Base-by-base conservation (phyloP, 768 basidiomycete species). In the Mycena olivaceomarginata region DNA sequence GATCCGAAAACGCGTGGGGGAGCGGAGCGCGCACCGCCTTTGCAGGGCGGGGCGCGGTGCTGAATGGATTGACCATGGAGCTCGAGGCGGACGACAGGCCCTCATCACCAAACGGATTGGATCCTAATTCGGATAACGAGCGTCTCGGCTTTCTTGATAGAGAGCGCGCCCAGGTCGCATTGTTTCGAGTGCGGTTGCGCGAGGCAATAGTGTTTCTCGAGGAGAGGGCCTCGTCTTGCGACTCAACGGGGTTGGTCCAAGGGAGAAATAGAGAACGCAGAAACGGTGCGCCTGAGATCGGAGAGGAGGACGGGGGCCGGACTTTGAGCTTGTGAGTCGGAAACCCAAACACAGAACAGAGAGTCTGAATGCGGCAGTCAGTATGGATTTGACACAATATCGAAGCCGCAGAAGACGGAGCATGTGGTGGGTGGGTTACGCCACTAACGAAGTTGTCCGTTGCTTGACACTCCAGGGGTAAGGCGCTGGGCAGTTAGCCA, bases 331-430 rank as follows among this genome's bases (percentile, higher is more conserved):
- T 92, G 75, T 93, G 92, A 0, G 92, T 89, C 25, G 88, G 81
- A 69, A 91, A 85, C 37, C 93, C 92, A 82, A 95, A 94, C 16
- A 95, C 82, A 25, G 88, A 87, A 48, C 89, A 87, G 40, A 95
- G 84, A 16, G 90, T 91, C 94, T 95, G 82, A 62, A 81, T 59
- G 12, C 56, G 43, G 31, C 16, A 72, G 76, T 75, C 63, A 72
- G 69, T 64, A 37, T 66, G 48, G 57, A 80, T 82, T 41, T 11
- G 77, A 83, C 81, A 62, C 13, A 59, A 64, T 70, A n/a, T 67
- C 25, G 59, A 22, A 39, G 76, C 75, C 70, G 59, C 18, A 67
- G 51, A 72, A 75, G 67, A 20, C 67, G 57, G 62, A 37, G 53
- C 51, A 66, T 40, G 74, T 22, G 78, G 31, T 57, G 67, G 67